Base-by-base conservation (phyloP, 140 eudicot genomes). In the Anethum foeniculum region DNA sequence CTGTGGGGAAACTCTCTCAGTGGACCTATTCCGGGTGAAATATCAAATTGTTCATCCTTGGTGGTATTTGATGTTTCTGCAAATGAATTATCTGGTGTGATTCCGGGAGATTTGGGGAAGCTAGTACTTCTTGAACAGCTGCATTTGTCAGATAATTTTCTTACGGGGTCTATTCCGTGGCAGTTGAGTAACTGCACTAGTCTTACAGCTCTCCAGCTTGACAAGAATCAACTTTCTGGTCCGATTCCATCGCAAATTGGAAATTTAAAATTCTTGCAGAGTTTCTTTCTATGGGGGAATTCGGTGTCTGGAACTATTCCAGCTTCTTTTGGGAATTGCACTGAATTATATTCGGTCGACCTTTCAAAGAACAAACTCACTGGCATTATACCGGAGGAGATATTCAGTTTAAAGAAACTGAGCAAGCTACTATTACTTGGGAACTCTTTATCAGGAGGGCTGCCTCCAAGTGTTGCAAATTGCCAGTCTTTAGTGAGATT, bases 241-340 rank as follows among this genome's bases (percentile, higher is more conserved):
- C 76, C 85, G 41, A 94, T 94, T 78, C 97, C 99, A 1, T 79
- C 84, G 88, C 85, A 92, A 67, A 74, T 94, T 56, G 99, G 98
- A 43, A 79, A 88, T 81, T 83, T 94, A 62, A 94, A 94, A 89
- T 74, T 81, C 83, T 80, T 94, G 85, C 99, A 94, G 86, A 94
- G 93, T 76, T 90, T 94, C 67, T 90, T 89, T 86, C 56, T 94
- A 75, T 94, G 99, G 99, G 99, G 96, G 15, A 94, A 94, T 84
- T 85, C 84, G 72, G 95, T 94, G 52, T 94, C 97, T 11, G 99
- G 99, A 9, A 85, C 80, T 13, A 90, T 94, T 15, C 99, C 97
- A 4, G 79, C 92, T 0, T 84, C 96, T 32, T 90, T 94, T 49
- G 95, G 95, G 11, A 90, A 92, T 85, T 92, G 96, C 76, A 90